phyloP scores from a whole-genome alignment of 495 filamentous ascomycete genomes.

The Parathielavia hyrcaniae region DNA sequence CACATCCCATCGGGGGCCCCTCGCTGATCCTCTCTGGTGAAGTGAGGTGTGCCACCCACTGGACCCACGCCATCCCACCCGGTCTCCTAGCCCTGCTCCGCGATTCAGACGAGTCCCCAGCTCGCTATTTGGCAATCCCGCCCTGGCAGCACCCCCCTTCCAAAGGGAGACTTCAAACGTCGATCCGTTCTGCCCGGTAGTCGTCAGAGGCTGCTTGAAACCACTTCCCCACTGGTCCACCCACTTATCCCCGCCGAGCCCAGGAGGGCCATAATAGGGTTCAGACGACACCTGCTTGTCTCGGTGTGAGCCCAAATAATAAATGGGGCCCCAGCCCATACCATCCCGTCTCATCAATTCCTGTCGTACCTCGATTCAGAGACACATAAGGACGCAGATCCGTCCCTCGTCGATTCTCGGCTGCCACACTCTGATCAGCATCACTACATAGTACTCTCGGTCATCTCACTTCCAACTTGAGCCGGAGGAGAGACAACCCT shows the following conservation, averaged over 20 bases:
- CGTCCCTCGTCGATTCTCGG: slow-evolving; percentile 45
- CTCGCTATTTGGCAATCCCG: slow-evolving; percentile 31
- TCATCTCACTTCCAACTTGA: slow-evolving; percentile 15
- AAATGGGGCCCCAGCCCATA: slow-evolving; percentile 33
- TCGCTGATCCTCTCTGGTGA: slow-evolving; percentile 5
- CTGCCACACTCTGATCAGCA: slow-evolving; percentile 23
- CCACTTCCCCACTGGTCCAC: slow-evolving; percentile 38
- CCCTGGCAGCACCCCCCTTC: slow-evolving; percentile 28
- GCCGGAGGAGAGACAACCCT: slow-evolving; percentile 17
- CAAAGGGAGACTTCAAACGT: slow-evolving; percentile 38
- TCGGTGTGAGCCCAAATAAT: slow-evolving; percentile 30
- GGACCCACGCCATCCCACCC: slow-evolving; percentile 19
- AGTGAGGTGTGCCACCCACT: slow-evolving; percentile 16
- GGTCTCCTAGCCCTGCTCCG: slow-evolving; percentile 31
- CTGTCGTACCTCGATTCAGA: slow-evolving; percentile 36
- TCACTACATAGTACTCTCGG: slow-evolving; percentile 4
- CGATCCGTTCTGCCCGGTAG: slow-evolving; percentile 42
- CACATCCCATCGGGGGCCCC: slow-evolving; percentile 7
- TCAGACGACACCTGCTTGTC: slow-evolving; percentile 36
- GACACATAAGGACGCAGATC: slow-evolving; percentile 77
- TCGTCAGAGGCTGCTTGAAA: slow-evolving; percentile 41
- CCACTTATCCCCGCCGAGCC: slow-evolving; percentile 40
- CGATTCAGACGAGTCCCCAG: slow-evolving; percentile 16
- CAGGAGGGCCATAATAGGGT: slow-evolving; percentile 40
- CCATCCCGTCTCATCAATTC: slow-evolving; percentile 26